Evolutionary conservation across 192 early-diverging fungal species (phyloP).

Genomic region (Coemansia sp.): DNA sequence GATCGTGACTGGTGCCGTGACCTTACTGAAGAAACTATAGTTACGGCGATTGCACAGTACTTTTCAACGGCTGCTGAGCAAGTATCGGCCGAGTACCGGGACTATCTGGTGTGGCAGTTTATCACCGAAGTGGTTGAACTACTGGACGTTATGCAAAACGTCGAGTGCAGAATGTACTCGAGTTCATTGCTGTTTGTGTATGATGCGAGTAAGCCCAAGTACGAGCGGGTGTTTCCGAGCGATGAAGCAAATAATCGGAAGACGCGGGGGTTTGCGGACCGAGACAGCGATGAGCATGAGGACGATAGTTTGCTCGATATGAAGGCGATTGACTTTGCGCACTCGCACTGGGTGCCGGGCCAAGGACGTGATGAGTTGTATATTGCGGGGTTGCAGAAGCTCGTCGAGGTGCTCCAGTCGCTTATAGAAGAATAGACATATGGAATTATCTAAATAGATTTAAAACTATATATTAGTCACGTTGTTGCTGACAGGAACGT

Average conservation of each 20-base stretch:
- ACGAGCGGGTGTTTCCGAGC: constrained; percentile 47
- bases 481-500: background rate
- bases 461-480: too few relatives aligned
- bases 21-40: constrained; percentile 52
- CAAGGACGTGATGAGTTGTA: constrained; percentile 68
- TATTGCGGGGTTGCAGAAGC: constrained; percentile 63
- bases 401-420: constrained; percentile 58
- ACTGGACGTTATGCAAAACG: constrained; percentile 51
- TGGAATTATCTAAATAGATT: background rate
- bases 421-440: background rate
- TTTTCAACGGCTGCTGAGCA: constrained; percentile 53
- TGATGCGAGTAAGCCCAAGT: constrained; percentile 62
- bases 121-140: constrained; percentile 63
- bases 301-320: constrained; percentile 57
- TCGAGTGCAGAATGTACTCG: constrained; percentile 66
- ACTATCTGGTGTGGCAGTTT: constrained; percentile 61
- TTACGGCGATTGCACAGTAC: constrained; percentile 61
- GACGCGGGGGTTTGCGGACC: constrained; percentile 8
- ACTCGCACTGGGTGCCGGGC: constrained; percentile 67
- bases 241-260: constrained; percentile 1
- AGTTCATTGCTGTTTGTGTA: constrained; percentile 82
- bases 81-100: constrained; percentile 55
- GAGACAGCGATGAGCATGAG: constrained; percentile 35
- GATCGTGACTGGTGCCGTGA: constrained; percentile 23
- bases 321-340: constrained; percentile 88